Conservation (phyloP, 2,329 filamentous ascomycete species). For the Pseudogymnoascus sp. region DNA sequence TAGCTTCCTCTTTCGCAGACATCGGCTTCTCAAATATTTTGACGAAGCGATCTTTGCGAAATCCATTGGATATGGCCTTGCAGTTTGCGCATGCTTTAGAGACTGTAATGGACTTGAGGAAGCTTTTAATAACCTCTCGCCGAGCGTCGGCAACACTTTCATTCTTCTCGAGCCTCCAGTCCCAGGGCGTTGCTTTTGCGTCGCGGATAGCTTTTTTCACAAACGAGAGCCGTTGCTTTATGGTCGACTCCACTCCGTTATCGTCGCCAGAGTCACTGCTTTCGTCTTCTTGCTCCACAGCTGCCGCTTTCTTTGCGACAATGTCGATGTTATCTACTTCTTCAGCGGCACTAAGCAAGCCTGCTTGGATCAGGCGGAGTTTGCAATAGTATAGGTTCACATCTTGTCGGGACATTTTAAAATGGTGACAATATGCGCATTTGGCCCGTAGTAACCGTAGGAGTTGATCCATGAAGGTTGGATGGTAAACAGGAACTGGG, state of each 20-base stretch:
- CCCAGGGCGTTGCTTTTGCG: conserved; percentile 33
- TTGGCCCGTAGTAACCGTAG: conserved; percentile 76
- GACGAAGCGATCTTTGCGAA: conserved; percentile 80
- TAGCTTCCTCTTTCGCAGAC: conserved; percentile 62
- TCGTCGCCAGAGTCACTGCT: conserved; percentile 24
- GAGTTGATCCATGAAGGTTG: conserved; percentile 91
- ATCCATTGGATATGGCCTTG: conserved; percentile 66
- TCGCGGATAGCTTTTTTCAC: conserved; percentile 65
- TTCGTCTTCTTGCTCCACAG: conserved; percentile 15
- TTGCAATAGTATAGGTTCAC: conserved; percentile 77
- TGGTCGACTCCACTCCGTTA: conserved; percentile 37
- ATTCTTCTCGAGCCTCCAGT: conserved; percentile 53
- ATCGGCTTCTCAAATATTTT: conserved; percentile 89
- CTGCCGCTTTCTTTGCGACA: conserved; percentile 14
- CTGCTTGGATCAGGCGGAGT: conserved; percentile 75
- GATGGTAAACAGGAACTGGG: conserved; percentile 87
- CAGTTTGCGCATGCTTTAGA: conserved; percentile 60
- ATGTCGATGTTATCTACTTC: conserved; percentile 33
- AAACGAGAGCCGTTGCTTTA: conserved; percentile 53
- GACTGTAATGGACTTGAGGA: conserved; percentile 64
- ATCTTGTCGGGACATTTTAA: conserved; percentile 69
- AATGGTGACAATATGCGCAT: conserved; percentile 82
- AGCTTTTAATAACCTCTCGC: conserved; percentile 68
- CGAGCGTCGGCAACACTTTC: conserved; percentile 74
- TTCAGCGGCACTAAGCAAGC: conserved; percentile 61